Percentiles rank a stretch among this genome's conserved stretches.
Evolutionary conservation across 352 stramenopile genomes (phyloP).

Genomic region (Globisporangium cystogenes): DNA sequence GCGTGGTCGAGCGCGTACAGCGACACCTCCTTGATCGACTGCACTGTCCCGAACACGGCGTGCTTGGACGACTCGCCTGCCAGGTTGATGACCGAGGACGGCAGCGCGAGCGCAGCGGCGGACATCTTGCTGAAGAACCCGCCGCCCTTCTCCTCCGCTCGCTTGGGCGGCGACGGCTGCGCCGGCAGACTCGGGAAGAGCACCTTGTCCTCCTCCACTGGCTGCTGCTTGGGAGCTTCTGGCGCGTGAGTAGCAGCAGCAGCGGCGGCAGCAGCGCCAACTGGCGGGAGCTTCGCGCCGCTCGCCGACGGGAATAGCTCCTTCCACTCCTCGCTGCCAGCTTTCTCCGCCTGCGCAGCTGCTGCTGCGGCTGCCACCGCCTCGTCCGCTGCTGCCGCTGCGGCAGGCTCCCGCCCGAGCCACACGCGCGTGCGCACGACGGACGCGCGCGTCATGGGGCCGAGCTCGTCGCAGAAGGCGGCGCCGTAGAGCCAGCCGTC

Average conservation of each 20-base stretch:
- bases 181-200: constrained; percentile 7
- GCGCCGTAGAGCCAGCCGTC: constrained; percentile 81
- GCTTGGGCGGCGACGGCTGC: neutral
- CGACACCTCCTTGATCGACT: constrained; percentile 75
- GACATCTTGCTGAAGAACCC: constrained; percentile 68
- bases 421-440: constrained; percentile 78
- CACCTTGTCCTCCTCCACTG: constrained; percentile 2
- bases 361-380: constrained; percentile 1
- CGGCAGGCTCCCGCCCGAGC: constrained; percentile 38
- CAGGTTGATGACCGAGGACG: constrained; percentile 56
- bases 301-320: constrained; percentile 25
- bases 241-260: neutral
- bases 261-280: neutral
- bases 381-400: constrained; percentile 29
- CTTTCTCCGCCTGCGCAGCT: constrained; percentile 6
- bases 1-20: constrained; percentile 68
- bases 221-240: too few species aligned
- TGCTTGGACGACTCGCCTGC: constrained; percentile 59
- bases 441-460: constrained; percentile 51
- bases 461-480: constrained; percentile 61
- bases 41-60: constrained; percentile 56
- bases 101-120: constrained; percentile 47
- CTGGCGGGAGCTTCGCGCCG: constrained; percentile 16
- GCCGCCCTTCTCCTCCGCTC: constrained; percentile 24
- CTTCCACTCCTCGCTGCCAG: constrained; percentile 25